Conservation (phyloP, 2,329 filamentous ascomycete genomes). For the Cryphonectria carpinicola region DNA sequence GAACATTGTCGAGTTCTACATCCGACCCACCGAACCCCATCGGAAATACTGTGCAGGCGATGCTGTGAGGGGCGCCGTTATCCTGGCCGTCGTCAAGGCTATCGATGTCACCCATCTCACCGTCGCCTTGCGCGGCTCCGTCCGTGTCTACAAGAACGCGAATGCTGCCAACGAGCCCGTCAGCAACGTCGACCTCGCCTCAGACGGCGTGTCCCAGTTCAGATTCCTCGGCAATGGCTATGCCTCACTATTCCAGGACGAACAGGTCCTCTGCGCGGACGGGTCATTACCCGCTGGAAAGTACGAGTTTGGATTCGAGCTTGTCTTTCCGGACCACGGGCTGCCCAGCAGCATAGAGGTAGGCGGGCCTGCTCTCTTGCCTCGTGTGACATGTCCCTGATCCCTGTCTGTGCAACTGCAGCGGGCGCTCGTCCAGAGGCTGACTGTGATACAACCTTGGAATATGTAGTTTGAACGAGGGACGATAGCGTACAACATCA, state of each 20-base stretch:
- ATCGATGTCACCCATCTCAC: conserved; percentile 79
- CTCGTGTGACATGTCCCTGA: neutral
- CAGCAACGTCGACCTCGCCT: conserved; percentile 46
- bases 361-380: conserved; percentile 43
- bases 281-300: conserved; percentile 73
- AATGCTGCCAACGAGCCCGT: conserved; percentile 55
- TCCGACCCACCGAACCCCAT: conserved; percentile 77
- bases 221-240: conserved; percentile 77
- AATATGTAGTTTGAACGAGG: conserved; percentile 83
- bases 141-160: conserved; percentile 76
- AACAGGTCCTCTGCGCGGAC: conserved; percentile 78
- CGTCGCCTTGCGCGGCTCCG: conserved; percentile 76
- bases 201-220: conserved; percentile 40
- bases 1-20: conserved; percentile 77
- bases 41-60: conserved; percentile 77
- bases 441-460: neutral
- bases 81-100: conserved; percentile 74
- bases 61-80: conserved; percentile 71
- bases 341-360: conserved; percentile 95
- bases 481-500: conserved; percentile 88
- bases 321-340: conserved; percentile 39
- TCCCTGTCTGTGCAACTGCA: conserved; percentile 11
- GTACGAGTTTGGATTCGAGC: conserved; percentile 71
- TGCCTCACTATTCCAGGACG: conserved; percentile 81
- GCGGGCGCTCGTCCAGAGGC: neutral